phyloP scores from a whole-genome alignment of 148 eudicot genomes.

The Persicaria tinctoria region DNA sequence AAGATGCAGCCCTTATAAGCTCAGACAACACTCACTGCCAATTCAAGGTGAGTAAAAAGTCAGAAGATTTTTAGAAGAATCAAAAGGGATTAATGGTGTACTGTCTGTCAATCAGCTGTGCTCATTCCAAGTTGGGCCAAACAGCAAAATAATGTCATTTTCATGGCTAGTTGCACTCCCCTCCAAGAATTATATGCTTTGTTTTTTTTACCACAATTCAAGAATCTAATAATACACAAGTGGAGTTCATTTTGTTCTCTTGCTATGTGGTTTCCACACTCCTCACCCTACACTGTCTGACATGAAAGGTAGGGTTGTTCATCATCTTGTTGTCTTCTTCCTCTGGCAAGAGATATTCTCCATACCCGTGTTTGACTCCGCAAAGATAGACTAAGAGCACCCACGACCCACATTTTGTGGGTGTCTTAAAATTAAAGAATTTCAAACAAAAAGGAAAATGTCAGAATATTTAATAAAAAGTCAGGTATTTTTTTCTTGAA shows the following conservation, averaged over 20 bases:
- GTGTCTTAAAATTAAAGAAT: no score
- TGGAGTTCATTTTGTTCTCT: constrained; percentile 18
- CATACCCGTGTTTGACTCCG: neutral
- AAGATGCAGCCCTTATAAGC: neutral
- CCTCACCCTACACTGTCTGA: neutral
- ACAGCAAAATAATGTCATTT: constrained; percentile 5
- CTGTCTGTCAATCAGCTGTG: neutral
- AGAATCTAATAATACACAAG: constrained; percentile 2
- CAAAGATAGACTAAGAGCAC: no score
- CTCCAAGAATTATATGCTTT: constrained; percentile 1
- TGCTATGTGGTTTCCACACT: constrained; percentile 10
- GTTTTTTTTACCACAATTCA: neutral
- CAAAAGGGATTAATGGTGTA: neutral
- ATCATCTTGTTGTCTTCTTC: constrained; percentile 9
- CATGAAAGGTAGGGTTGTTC: neutral
- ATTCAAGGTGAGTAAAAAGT: no score
- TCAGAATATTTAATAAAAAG: no score
- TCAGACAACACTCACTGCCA: neutral
- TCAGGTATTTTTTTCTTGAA: no score
- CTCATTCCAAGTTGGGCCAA: neutral
- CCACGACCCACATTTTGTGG: no score
- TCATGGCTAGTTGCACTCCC: neutral
- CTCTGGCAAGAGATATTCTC: neutral
- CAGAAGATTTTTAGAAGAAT: neutral
- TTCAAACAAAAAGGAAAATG: no score